phyloP scores from a whole-genome alignment of 2,329 filamentous ascomycete genomes.

The Lachnellula occidentalis region DNA sequence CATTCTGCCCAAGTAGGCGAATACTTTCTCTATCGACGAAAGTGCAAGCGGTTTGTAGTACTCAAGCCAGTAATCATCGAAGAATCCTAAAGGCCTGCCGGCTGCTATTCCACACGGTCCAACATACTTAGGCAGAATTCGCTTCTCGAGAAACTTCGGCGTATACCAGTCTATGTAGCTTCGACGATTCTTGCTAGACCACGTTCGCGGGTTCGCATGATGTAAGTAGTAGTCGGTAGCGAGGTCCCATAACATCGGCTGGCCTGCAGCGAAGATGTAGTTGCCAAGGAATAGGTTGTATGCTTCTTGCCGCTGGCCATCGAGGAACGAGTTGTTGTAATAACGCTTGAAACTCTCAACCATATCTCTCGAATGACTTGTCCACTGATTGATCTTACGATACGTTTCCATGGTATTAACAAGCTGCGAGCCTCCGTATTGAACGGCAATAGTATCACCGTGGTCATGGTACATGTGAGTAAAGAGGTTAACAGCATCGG shows the following conservation, averaged over 20 bases:
- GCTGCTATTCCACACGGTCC: slow-evolving; percentile 14
- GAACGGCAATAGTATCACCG: slow-evolving; percentile 93
- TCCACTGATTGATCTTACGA: slow-evolving; percentile 98
- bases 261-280: slow-evolving; percentile 79
- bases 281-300: slow-evolving; percentile 97
- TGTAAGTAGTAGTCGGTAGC: slow-evolving; percentile 94
- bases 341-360: slow-evolving; percentile 98
- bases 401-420: slow-evolving; percentile 99
- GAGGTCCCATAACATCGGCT: slow-evolving; percentile 96
- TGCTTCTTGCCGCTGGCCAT: slow-evolving; percentile 95
- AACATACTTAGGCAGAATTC: slow-evolving; percentile 31
- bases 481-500: slow-evolving; percentile 91
- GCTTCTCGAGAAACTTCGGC: slow-evolving; percentile 61
- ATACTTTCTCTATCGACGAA: slow-evolving; percentile 88
- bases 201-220: slow-evolving; percentile 74
- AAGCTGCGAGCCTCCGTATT: slow-evolving; percentile 94
- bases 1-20: slow-evolving; percentile 70
- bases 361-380: slow-evolving; percentile 95
- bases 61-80: slow-evolving; percentile 96
- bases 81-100: slow-evolving; percentile 41
- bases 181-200: slow-evolving; percentile 55
- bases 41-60: slow-evolving; percentile 87
- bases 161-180: slow-evolving; percentile 91
- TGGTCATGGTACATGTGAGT: slow-evolving; percentile 99
- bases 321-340: slow-evolving; percentile 97